These are phyloP conservation scores for Batkoa obscura DNA, from an alignment of 371 early-diverging fungal genomes.

Conservation along the genomic window DNA sequence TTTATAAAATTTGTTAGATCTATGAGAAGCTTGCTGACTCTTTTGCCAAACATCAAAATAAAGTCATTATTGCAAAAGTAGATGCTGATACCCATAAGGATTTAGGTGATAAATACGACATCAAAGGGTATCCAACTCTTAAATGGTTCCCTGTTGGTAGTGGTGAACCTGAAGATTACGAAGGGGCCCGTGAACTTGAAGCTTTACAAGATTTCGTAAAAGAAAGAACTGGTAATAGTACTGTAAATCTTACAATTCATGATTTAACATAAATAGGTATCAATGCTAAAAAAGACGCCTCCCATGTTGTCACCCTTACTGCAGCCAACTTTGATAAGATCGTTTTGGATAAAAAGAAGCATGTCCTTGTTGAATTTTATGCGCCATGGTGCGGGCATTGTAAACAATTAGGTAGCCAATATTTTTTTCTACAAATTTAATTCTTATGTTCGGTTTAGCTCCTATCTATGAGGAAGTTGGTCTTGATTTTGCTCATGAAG, in stretches of 20 bases:
- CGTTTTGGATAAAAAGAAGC: conserved; percentile 15
- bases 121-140: conserved; percentile 77
- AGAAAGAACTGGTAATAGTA: conserved; percentile 44
- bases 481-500: conserved; percentile 22
- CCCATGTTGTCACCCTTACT: conserved; percentile 6
- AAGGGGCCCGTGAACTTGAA: conserved; percentile 62
- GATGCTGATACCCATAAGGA: conserved; percentile 73
- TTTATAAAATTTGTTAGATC: conserved; percentile 10
- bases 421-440: background rate
- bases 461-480: conserved; percentile 43
- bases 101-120: conserved; percentile 44
- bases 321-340: conserved; percentile 8
- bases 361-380: conserved; percentile 51
- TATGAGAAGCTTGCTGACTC: conserved; percentile 66
- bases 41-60: conserved; percentile 38
- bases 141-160: conserved; percentile 79
- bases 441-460: conserved; percentile 14
- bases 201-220: conserved; percentile 47
- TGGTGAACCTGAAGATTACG: conserved; percentile 52
- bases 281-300: background rate
- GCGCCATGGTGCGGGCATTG: conserved; percentile 87
- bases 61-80: conserved; percentile 74
- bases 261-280: background rate
- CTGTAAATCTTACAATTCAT: background rate
- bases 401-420: conserved; percentile 30